Evolutionary conservation across 495 filamentous ascomycete species (phyloP).

Genomic region (Penicillium riverlandense): DNA sequence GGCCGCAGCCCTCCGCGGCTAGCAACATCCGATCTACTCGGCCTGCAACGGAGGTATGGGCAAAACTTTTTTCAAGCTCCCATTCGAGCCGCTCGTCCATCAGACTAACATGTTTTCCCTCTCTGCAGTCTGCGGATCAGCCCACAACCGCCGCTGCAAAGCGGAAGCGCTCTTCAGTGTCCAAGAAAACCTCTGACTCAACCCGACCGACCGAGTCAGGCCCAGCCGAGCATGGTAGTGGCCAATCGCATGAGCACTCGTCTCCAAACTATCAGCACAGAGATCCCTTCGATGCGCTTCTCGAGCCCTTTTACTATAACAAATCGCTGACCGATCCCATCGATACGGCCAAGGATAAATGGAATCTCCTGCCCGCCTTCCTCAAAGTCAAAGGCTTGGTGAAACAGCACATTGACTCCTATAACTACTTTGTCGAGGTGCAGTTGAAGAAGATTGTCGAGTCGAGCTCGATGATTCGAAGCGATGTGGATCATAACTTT

Average conservation of each 20-base stretch:
- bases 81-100: not conserved
- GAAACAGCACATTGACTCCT: slow-evolving; percentile 98
- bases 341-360: slow-evolving; percentile 89
- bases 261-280: slow-evolving; percentile 24
- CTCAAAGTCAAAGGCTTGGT: slow-evolving; percentile 94
- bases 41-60: slow-evolving; percentile 16
- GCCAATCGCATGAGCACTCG: not conserved
- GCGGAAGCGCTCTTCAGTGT: slow-evolving; percentile 12
- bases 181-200: slow-evolving; percentile 5
- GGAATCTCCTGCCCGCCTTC: slow-evolving; percentile 92
- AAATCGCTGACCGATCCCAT: slow-evolving; percentile 92
- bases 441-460: slow-evolving; percentile 94
- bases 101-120: slow-evolving; percentile 1
- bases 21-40: slow-evolving; percentile 8
- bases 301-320: slow-evolving; percentile 93
- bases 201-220: slow-evolving; percentile 1
- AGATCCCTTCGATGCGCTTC: slow-evolving; percentile 70
- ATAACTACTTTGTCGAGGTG: slow-evolving; percentile 92
- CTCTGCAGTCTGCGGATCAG: slow-evolving; percentile 1
- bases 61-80: slow-evolving; percentile 20
- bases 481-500: slow-evolving; percentile 83
- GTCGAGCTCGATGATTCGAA: slow-evolving; percentile 75
- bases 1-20: slow-evolving; percentile 20
- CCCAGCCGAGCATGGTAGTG: no score
- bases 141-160: slow-evolving; percentile 5